Evolutionary conservation across 2,329 filamentous ascomycete genomes (phyloP).

Genomic region (Colletotrichum sp.): DNA sequence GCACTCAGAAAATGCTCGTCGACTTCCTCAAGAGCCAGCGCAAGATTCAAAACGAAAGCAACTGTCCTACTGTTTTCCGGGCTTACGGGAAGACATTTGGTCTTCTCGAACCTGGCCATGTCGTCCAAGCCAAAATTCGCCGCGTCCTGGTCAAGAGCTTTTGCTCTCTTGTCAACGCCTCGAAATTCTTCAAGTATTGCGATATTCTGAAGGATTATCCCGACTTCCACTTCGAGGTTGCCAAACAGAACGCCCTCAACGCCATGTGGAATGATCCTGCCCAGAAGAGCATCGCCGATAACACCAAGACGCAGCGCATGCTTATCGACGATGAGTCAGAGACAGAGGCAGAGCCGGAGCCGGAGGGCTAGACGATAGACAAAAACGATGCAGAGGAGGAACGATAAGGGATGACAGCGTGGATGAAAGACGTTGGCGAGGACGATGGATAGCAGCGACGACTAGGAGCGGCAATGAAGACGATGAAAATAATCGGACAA

Average conservation of each 20-base stretch:
- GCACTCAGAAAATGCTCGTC: neutral
- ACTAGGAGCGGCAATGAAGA: no score
- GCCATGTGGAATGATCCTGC: neutral
- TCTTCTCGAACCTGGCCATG: fast-evolving
- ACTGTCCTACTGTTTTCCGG: fast-evolving
- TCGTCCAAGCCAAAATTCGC: neutral
- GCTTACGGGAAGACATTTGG: fast-evolving
- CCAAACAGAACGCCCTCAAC: neutral
- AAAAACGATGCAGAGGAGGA: no score
- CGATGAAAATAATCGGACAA: fast-evolving
- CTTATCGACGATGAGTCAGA: neutral
- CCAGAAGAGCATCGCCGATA: fast-evolving
- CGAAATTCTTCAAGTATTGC: neutral
- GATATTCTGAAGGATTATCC: neutral
- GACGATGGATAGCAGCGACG: neutral
- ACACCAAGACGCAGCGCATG: neutral
- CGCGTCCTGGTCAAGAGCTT: neutral
- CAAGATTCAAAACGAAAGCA: fast-evolving
- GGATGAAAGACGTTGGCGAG: no score
- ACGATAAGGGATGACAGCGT: no score
- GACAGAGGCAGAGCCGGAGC: neutral
- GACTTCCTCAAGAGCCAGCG: fast-evolving
- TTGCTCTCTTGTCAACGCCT: neutral
- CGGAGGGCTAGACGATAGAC: neutral
- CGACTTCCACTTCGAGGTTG: neutral